Conservation (phyloP, 2,329 filamentous ascomycete species). For the Endoconidiophora polonica region DNA sequence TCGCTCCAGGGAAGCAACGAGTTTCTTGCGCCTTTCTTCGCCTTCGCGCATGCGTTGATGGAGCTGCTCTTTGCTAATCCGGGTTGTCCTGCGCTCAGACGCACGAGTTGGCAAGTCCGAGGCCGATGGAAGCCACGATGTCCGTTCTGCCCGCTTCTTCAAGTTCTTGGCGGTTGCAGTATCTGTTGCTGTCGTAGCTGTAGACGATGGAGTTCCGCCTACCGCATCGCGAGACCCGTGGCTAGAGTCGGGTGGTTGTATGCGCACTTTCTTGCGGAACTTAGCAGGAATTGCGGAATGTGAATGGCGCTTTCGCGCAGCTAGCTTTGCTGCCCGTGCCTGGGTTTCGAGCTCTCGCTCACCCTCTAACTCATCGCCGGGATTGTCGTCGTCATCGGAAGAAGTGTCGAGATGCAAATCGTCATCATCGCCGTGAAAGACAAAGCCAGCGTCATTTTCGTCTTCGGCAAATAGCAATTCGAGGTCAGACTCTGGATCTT, state of each 20-base stretch:
- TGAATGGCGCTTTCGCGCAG: constrained; percentile 53
- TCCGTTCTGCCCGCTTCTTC: constrained; percentile 44
- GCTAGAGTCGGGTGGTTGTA: constrained; percentile 32
- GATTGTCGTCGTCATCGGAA: constrained; percentile 54
- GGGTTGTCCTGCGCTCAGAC: constrained; percentile 40
- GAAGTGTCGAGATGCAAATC: constrained; percentile 80
- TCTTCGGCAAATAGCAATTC: constrained; percentile 61
- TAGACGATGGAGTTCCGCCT: not conserved
- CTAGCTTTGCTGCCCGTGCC: constrained; percentile 49
- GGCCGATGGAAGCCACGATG: constrained; percentile 39
- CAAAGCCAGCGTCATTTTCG: constrained; percentile 50
- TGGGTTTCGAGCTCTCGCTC: constrained; percentile 73
- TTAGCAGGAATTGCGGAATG: constrained; percentile 56
- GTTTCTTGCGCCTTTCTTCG: constrained; percentile 52
- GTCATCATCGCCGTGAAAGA: constrained; percentile 40
- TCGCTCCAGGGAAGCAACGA: constrained; percentile 49
- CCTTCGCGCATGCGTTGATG: constrained; percentile 60
- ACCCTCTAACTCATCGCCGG: constrained; percentile 57
- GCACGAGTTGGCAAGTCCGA: constrained; percentile 41
- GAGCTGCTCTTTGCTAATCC: constrained; percentile 42
- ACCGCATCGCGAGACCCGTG: too few species aligned
- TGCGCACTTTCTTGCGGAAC: constrained; percentile 61
- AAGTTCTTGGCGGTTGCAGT: constrained; percentile 23
- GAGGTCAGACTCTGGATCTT: constrained; percentile 48
- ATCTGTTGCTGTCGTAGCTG: constrained; percentile 21